Evolutionary conservation across 139 green algal genomes (phyloP).

Genomic region (Astrephomene gubernaculifera): DNA sequence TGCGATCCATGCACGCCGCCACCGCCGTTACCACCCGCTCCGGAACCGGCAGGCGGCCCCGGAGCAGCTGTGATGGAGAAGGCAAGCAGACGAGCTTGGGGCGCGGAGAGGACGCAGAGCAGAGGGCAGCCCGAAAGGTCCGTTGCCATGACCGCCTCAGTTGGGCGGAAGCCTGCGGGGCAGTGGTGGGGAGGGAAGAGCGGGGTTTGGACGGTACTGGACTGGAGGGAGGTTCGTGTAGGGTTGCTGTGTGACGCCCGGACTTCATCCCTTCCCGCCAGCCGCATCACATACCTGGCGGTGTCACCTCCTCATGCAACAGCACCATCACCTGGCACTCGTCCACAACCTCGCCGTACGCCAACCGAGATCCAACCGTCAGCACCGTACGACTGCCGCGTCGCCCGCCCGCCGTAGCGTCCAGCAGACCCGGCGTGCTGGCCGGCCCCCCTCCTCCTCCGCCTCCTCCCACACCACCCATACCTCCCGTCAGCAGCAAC

Average conservation of each 20-base stretch:
- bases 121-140: constrained; percentile 9
- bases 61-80: constrained; percentile 31
- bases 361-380: neutral
- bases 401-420: neutral
- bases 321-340: constrained; percentile 20
- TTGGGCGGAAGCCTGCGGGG: neutral
- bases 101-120: constrained; percentile 26
- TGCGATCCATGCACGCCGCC: too few relatives aligned
- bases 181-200: neutral
- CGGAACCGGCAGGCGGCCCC: neutral
- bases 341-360: neutral
- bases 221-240: neutral
- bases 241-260: neutral
- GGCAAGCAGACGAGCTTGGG: neutral
- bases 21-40: neutral
- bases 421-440: constrained; percentile 30
- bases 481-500: too few relatives aligned
- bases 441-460: neutral
- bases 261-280: too few relatives aligned
- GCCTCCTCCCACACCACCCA: too few relatives aligned
- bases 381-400: constrained; percentile 10
- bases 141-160: constrained; percentile 22
- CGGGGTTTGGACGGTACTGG: neutral
- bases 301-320: constrained; percentile 24
- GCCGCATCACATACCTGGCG: constrained; percentile 6